A percentile compares a stretch with the other conserved stretches of the same genome.
phyloP scores from a whole-genome alignment of 2,329 filamentous ascomycete species.

The Proliferodiscus dingleyae region DNA sequence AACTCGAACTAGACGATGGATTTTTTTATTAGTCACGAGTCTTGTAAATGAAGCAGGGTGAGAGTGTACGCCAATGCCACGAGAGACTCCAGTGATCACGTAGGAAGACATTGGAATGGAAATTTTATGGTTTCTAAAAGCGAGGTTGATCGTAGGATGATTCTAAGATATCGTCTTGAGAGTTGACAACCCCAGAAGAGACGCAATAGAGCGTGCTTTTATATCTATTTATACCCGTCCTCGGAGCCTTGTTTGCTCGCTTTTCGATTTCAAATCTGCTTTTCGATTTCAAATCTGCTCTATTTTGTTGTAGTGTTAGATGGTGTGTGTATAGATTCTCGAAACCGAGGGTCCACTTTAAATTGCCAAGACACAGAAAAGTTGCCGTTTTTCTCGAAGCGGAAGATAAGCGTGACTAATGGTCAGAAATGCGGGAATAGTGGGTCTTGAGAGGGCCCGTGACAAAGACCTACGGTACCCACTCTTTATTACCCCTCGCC shows the following conservation, averaged over 20 bases:
- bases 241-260: slow-evolving; percentile 11
- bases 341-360: slow-evolving; percentile 11
- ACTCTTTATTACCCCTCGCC: slow-evolving; percentile 2
- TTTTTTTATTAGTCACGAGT: slow-evolving; percentile 10
- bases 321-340: slow-evolving; percentile 6
- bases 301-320: slow-evolving; percentile 5
- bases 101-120: slow-evolving; percentile 23
- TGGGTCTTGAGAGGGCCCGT: neutral
- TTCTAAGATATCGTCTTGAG: slow-evolving; percentile 14
- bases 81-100: slow-evolving; percentile 24
- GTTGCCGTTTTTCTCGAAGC: slow-evolving; percentile 13
- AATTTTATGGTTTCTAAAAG: slow-evolving; percentile 10
- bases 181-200: slow-evolving; percentile 9
- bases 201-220: slow-evolving; percentile 9
- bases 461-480: neutral
- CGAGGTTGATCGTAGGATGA: slow-evolving; percentile 13
- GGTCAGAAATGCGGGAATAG: slow-evolving; percentile 5
- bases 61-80: slow-evolving; percentile 25
- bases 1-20: slow-evolving; percentile 41
- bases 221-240: slow-evolving; percentile 11
- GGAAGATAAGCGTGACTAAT: slow-evolving; percentile 10
- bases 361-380: slow-evolving; percentile 16
- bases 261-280: slow-evolving; percentile 17
- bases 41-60: slow-evolving; percentile 10
- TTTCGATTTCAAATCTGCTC: slow-evolving; percentile 13